A percentile compares a stretch with the other conserved stretches of the same genome.
Conservation (phyloP, 805 yeast genomes). For the Hanseniaspora taiwanica region DNA sequence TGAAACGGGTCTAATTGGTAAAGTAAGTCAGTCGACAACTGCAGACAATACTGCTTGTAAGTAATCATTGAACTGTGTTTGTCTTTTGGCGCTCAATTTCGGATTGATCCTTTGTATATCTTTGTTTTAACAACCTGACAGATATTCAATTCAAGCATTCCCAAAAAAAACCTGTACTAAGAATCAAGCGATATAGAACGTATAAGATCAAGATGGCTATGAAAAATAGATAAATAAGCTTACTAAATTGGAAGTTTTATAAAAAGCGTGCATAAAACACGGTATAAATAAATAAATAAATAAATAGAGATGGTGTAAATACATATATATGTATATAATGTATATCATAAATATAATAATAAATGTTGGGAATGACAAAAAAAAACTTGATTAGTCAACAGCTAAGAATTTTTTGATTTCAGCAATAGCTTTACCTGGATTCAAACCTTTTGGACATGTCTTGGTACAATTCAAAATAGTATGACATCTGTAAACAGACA, state of each 20-base stretch:
- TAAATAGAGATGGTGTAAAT: background rate
- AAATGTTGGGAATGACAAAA: background rate
- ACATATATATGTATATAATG: too few species aligned
- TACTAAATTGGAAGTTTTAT: background rate
- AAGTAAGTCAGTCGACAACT: background rate
- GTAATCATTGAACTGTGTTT: background rate
- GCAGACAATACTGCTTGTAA: background rate
- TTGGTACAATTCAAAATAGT: conserved; percentile 97
- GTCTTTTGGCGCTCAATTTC: too few species aligned
- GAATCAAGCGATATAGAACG: too few species aligned
- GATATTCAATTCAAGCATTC: too few species aligned
- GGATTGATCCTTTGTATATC: too few species aligned
- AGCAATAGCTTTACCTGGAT: conserved; percentile 96
- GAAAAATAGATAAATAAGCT: too few species aligned
- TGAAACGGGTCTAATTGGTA: background rate
- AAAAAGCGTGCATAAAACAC: background rate
- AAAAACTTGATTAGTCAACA: conserved; percentile 33
- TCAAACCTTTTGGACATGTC: conserved; percentile 97
- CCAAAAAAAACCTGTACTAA: too few species aligned
- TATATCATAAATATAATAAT: background rate
- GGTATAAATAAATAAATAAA: conserved; percentile 3
- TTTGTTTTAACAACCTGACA: too few species aligned
- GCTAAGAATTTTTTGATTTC: conserved; percentile 92
- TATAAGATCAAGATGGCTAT: too few species aligned
- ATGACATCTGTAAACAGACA: conserved; percentile 97